Evolutionary conservation across 2,329 filamentous ascomycete genomes (phyloP).

Genomic region (Fusarium pseudoanthophilum): DNA sequence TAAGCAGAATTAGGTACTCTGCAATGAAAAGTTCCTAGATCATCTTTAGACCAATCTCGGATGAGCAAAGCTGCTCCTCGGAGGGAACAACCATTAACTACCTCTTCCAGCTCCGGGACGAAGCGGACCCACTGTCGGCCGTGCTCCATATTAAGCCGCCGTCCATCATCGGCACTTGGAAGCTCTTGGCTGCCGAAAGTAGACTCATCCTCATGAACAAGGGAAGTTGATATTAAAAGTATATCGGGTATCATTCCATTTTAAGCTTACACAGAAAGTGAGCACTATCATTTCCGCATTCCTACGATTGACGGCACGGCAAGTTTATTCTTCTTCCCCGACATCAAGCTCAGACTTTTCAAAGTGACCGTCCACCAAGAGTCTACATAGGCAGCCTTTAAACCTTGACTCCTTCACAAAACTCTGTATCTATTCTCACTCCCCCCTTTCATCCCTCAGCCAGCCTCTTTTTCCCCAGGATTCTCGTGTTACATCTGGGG

Average conservation of each 20-base stretch:
- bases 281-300: neutral
- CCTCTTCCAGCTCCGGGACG: neutral
- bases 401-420: neutral
- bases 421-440: constrained; percentile 11
- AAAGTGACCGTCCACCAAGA: constrained; percentile 3
- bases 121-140: neutral
- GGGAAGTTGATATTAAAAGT: neutral
- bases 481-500: constrained; percentile 2
- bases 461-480: neutral
- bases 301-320: constrained; percentile 1
- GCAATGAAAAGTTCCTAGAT: neutral
- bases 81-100: neutral
- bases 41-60: neutral
- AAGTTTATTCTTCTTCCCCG: neutral
- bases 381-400: neutral
- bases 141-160: neutral
- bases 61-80: neutral
- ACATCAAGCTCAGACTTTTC: neutral
- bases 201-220: neutral
- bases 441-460: neutral
- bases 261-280: neutral
- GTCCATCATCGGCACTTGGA: neutral
- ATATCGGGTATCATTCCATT: neutral
- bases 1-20: neutral
- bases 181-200: neutral